Evolutionary conservation across 192 early-diverging fungal species (phyloP).

Genomic region (Pilaira anomala): DNA sequence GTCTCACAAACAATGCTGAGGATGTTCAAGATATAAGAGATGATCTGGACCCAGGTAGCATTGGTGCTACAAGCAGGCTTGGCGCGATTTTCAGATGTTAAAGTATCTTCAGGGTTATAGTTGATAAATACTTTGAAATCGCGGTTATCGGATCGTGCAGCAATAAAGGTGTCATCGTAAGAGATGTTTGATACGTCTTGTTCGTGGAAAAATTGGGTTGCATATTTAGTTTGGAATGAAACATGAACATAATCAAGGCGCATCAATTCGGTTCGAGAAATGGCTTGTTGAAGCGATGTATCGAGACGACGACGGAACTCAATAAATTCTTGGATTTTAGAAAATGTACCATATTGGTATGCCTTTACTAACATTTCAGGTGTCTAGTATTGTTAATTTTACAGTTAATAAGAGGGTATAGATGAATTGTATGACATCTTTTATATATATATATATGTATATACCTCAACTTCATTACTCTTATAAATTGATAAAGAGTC

Average conservation of each 20-base stretch:
- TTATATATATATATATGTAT: background rate
- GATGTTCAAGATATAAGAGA: conserved; percentile 35
- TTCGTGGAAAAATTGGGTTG: conserved; percentile 51
- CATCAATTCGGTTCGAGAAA: conserved; percentile 61
- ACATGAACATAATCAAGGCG: conserved; percentile 60
- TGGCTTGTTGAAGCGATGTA: conserved; percentile 71
- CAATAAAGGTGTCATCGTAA: conserved; percentile 48
- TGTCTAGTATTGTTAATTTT: conserved; percentile 51
- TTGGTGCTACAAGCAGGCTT: conserved; percentile 38
- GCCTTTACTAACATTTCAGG: conserved; percentile 86
- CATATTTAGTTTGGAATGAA: conserved; percentile 46
- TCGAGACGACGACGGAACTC: conserved; percentile 71
- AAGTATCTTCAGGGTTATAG: conserved; percentile 38
- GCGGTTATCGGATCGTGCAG: conserved; percentile 63
- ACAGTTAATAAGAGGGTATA: background rate
- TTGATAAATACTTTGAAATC: conserved; percentile 66
- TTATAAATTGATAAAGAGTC: conserved; percentile 72
- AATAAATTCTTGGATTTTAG: conserved; percentile 87
- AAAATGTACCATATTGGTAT: conserved; percentile 81
- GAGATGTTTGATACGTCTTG: conserved; percentile 52
- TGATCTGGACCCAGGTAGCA: conserved; percentile 16
- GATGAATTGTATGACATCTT: background rate
- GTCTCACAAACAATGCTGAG: conserved; percentile 29
- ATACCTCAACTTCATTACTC: conserved; percentile 70
- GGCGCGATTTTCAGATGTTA: conserved; percentile 38